Evolutionary conservation across 2,329 filamentous ascomycete species (phyloP).

Genomic region (Nothophaeocryptopus gaeumannii): DNA sequence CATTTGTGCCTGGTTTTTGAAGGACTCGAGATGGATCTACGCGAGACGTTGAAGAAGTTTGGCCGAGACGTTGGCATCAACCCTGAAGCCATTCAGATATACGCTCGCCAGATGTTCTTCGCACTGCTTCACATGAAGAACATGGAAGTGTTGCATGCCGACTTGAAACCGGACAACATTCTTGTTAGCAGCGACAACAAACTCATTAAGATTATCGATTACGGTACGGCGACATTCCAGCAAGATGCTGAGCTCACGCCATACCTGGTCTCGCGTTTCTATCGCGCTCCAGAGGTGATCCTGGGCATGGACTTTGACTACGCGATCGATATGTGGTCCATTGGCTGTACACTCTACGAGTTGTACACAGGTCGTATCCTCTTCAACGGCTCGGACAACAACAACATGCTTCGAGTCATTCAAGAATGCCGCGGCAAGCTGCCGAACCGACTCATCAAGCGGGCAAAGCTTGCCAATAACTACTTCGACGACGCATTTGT

Average conservation of each 20-base stretch:
- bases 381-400: slow-evolving; percentile 93
- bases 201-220: slow-evolving; percentile 88
- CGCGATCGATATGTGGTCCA: slow-evolving; percentile 94
- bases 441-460: slow-evolving; percentile 81
- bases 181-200: slow-evolving; percentile 81
- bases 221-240: slow-evolving; percentile 91
- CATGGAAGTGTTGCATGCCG: slow-evolving; percentile 90
- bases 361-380: slow-evolving; percentile 96
- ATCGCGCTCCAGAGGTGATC: slow-evolving; percentile 94
- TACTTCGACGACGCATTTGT: slow-evolving; percentile 70
- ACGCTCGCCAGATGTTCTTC: slow-evolving; percentile 91
- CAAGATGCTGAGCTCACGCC: slow-evolving; percentile 90
- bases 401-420: slow-evolving; percentile 94
- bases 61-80: slow-evolving; percentile 93
- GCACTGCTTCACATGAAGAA: slow-evolving; percentile 83
- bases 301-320: slow-evolving; percentile 95
- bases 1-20: slow-evolving; percentile 98
- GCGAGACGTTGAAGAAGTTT: slow-evolving; percentile 93
- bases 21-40: slow-evolving; percentile 84
- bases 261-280: slow-evolving; percentile 95
- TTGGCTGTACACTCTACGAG: slow-evolving; percentile 95
- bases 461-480: slow-evolving; percentile 69
- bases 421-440: slow-evolving; percentile 95
- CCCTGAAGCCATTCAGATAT: slow-evolving; percentile 78
- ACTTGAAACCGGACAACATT: slow-evolving; percentile 97